Evolutionary conservation across 2,329 filamentous ascomycete genomes (phyloP), one percentile per base, ranked within the genome.

Genomic region (Hymenoscyphus fraxineus): DNA sequence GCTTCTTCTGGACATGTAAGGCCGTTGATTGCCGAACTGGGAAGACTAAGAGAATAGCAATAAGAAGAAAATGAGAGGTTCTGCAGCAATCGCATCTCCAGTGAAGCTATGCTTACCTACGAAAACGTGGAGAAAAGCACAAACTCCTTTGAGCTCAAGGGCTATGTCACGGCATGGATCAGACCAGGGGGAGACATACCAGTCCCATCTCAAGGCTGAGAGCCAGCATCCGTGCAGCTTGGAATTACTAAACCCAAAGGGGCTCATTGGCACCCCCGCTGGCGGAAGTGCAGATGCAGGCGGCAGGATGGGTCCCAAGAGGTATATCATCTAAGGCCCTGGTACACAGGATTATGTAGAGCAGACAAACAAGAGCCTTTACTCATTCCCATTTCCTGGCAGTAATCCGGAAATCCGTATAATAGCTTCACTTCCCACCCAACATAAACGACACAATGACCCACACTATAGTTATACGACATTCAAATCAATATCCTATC

Each of bases 401-500:
- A 15, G 41, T 35, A 64, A 62, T 58, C 62, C 64, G 57, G 57
- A 66, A 44, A 62, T 47, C 39, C 64, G 41, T 60, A 60, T 63
- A 63, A 65, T 58, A 57, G 64, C 55, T 57, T 32, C 59, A 38
- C 57, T 58, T 51, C 63, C 62, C 27, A 31, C 59, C 58, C 54
- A 57, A 15, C 54, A 56, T 27, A 16, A 57, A 15, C 54, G 15
- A 57, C 64, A 69, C 47, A 55, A 74, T 73, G 70, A 67, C 70
- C 44, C 64, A 65, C 60, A 67, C 68, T 57, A 69, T 68, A 31
- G 61, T 66, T 35, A 67, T 64, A 31, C 63, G 65, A 57, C 64
- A 70, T 56, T 67, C 70, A 16, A 70, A 62, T 60, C 69, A 70
- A 22, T 73, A 72, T 55, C 68, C 68, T n/a, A 65, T 70, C 64